Evolutionary conservation across 768 basidiomycete species (phyloP), one percentile per base, ranked within the genome.

Genomic region (Porpolomopsis calyptriformis): DNA sequence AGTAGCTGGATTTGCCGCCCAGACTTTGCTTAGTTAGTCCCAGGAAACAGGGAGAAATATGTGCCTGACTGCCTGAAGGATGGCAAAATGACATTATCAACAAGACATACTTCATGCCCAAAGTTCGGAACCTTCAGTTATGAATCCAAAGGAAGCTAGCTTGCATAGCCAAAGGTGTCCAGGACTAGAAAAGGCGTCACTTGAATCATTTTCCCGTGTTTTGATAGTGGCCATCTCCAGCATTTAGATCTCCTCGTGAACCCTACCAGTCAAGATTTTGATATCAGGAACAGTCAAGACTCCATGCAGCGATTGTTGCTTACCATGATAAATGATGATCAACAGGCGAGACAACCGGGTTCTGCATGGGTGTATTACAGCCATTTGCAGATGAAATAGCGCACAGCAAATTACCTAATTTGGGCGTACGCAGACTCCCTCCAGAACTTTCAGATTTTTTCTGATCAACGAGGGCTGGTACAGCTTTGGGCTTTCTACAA

Each of bases 1-100:
- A 45, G 37, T 29, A 20, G 14, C 4, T 24, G 7, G 12, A 12
- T 24, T 41, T 25, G 27, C 4, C 27, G 42, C 42, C 29, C 42
- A 43, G 27, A 33, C 42, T 26, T 24, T 43, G 26, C 42, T 31
- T 24, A 43, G 42, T 43, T 43, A 33, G 42, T 27, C 8, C 16
- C 29, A 43, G 27, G 31, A 14, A 29, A n/a, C 11, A 27, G 19
- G 27, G 19, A 27, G 31, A 27, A 19, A 43, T 23, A 29, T 43
- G 42, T 43, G 26, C 42, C 42, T 43, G 42, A 43, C 12, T 8
- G 42, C 29, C 16, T 43, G 42, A 33, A 14, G 7, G 29, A 31
- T 31, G 29, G 29, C 7, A 14, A 31, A 31, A 31, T 31, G 7
- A 31, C 7, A 7, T 31, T 31, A 31, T 31, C 29, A 7, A n/a